phyloP scores from a whole-genome alignment of 2,329 filamentous ascomycete species.

The Talaromyces marneffei region DNA sequence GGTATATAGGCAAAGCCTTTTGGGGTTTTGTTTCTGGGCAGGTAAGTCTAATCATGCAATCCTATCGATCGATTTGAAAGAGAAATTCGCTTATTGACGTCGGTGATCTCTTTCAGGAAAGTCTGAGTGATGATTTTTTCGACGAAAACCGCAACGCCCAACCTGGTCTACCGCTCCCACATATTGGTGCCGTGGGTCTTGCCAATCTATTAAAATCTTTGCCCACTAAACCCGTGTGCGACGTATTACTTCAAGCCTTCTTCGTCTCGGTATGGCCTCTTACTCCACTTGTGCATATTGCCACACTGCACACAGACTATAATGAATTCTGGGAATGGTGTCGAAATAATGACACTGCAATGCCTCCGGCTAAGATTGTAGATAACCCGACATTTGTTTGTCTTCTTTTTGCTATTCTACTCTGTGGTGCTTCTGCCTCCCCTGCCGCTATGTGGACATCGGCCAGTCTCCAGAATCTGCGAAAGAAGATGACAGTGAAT shows the following conservation, averaged over 20 bases:
- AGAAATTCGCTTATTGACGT: neutral
- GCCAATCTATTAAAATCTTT: slow-evolving; percentile 2
- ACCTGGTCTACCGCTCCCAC: neutral
- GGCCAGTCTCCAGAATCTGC: neutral
- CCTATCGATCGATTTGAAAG: too few species aligned
- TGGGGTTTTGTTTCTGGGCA: slow-evolving; percentile 5
- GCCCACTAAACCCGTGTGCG: slow-evolving; percentile 4
- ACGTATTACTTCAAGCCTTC: neutral
- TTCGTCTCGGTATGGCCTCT: slow-evolving; percentile 3
- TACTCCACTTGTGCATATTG: neutral
- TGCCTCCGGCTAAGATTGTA: neutral
- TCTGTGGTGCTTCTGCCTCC: slow-evolving; percentile 6
- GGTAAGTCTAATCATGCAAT: neutral
- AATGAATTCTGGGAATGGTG: slow-evolving; percentile 12
- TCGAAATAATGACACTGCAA: neutral
- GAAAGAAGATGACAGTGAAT: slow-evolving; percentile 2
- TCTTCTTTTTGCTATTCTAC: slow-evolving; percentile 4
- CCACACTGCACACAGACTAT: slow-evolving; percentile 1
- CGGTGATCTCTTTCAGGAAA: neutral
- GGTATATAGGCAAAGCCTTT: slow-evolving; percentile 4
- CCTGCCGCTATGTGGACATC: neutral
- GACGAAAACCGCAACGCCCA: slow-evolving; percentile 4
- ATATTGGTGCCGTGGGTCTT: neutral
- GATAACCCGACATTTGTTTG: slow-evolving; percentile 8
- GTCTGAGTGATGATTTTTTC: slow-evolving; percentile 8